Evolutionary conservation across 805 yeast genomes (phyloP).

Genomic region (Spencermartinsiella europaea): DNA sequence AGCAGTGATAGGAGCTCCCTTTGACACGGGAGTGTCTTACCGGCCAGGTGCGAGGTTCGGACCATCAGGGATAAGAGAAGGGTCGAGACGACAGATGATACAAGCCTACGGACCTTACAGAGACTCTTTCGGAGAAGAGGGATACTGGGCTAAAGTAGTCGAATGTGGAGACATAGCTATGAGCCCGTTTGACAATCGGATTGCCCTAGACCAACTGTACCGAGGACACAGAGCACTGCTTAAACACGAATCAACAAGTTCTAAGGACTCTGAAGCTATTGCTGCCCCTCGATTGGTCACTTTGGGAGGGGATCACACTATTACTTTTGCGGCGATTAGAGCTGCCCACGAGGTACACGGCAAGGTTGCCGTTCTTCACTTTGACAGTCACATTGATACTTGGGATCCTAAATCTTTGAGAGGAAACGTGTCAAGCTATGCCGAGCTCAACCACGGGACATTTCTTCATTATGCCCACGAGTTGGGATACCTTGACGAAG

Average conservation of each 20-base stretch:
- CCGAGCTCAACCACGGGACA: constrained; percentile 62
- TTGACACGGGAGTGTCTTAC: constrained; percentile 74
- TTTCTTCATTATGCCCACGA: constrained; percentile 67
- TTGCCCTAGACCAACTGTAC: constrained; percentile 56
- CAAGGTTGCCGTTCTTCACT: constrained; percentile 61
- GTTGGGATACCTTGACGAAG: constrained; percentile 49
- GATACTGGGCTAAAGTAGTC: constrained; percentile 37
- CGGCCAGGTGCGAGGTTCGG: constrained; percentile 83
- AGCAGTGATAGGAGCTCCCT: constrained; percentile 73
- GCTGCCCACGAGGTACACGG: constrained; percentile 57
- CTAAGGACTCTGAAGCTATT: constrained; percentile 29
- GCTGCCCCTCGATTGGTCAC: constrained; percentile 54
- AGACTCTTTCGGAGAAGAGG: constrained; percentile 51
- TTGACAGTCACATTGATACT: constrained; percentile 66
- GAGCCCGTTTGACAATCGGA: constrained; percentile 56
- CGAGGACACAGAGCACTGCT: constrained; percentile 42
- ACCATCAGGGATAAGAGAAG: constrained; percentile 41
- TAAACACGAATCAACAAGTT: constrained; percentile 18
- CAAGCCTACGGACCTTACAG: constrained; percentile 39
- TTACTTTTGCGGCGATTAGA: constrained; percentile 64
- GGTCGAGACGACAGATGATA: constrained; percentile 36
- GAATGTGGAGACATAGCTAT: constrained; percentile 68
- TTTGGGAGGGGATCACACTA: constrained; percentile 75
- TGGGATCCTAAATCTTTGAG: constrained; percentile 63
- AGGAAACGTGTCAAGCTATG: constrained; percentile 56